Base-by-base conservation (phyloP, 2,329 filamentous ascomycete species). In the Nemania abortiva region DNA sequence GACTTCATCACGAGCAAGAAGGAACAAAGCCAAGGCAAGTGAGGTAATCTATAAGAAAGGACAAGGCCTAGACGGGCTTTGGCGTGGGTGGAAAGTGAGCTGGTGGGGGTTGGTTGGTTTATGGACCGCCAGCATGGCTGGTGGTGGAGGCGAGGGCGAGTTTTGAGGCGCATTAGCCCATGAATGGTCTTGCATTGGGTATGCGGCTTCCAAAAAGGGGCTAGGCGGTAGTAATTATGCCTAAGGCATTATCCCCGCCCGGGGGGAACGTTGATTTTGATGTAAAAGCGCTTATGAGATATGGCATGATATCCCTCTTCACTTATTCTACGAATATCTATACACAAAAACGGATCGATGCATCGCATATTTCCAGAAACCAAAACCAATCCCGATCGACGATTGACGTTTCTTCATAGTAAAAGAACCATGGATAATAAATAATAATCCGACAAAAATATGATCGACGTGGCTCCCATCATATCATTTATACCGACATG, bases 71-170 rank as follows among this genome's bases (percentile, higher is more conserved):
- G 84, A 89, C 50, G 91, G 91, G 0, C 82, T 93, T 13, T 92
- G 90, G 86, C 83, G 91, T 37, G 91, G 91, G 0, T 94, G 91
- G 91, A 90, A 92, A 78, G 90, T 93, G 45, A 92, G 90, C 67
- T 92, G 92, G 84, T 93, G 91, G 91, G 91, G 91, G 0, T 79
- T 94, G 6, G 88, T 93, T 11, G 91, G 91, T 9, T 85, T 94
- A 10, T 94, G 91, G 91, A 88, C 89, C 7, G 90, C 90, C 27
- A 87, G 88, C 42, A 85, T 91, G 27, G 80, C 92, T 54, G 88
- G 88, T 10, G 86, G 84, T 50, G 88, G 87, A 27, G 88, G 88
- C 37, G 88, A 89, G 69, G 88, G 87, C 63, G 86, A 89, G 77
- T 89, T 89, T 68, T 89, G 49, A 70, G 56, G 57, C 31, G 47